These are phyloP conservation scores for Saturnispora quitensis DNA, from an alignment of 805 yeast species.

Conservation along the genomic window DNA sequence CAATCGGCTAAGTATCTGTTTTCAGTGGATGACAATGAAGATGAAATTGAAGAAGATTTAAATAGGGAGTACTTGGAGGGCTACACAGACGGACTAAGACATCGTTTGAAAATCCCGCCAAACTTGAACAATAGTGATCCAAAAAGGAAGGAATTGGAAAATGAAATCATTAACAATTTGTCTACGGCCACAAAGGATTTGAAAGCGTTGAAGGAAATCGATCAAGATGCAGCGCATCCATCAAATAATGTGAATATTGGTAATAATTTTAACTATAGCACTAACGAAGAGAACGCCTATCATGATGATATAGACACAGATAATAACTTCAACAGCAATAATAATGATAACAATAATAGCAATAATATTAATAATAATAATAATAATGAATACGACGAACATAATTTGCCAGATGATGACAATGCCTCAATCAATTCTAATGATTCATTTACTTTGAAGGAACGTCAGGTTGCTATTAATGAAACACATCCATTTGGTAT, in stretches of 20 bases:
- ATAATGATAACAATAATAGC: neutral
- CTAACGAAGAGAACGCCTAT: neutral
- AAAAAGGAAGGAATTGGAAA: conserved; percentile 21
- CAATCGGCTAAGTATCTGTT: conserved; percentile 36
- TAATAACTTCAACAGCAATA: neutral
- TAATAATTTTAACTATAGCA: neutral
- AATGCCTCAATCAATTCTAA: conserved; percentile 36
- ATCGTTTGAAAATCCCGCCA: conserved; percentile 30
- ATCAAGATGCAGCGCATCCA: conserved; percentile 21
- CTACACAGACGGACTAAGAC: conserved; percentile 57
- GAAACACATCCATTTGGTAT: conserved; percentile 98
- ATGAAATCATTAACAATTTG: conserved; percentile 20
- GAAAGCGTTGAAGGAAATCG: conserved; percentile 20
- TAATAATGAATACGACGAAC: neutral
- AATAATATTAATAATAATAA: neutral
- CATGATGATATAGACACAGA: neutral
- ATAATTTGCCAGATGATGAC: conserved; percentile 12
- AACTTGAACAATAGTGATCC: conserved; percentile 16
- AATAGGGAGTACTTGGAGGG: conserved; percentile 62
- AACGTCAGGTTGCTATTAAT: conserved; percentile 93
- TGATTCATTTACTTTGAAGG: conserved; percentile 82
- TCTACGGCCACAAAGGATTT: conserved; percentile 20
- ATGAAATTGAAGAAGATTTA: conserved; percentile 55
- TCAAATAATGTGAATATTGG: neutral
- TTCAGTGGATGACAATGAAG: conserved; percentile 76